Evolutionary conservation across 768 basidiomycete genomes (phyloP), one percentile per base, ranked within the genome.

Genomic region (Kwoniella dejecticola): DNA sequence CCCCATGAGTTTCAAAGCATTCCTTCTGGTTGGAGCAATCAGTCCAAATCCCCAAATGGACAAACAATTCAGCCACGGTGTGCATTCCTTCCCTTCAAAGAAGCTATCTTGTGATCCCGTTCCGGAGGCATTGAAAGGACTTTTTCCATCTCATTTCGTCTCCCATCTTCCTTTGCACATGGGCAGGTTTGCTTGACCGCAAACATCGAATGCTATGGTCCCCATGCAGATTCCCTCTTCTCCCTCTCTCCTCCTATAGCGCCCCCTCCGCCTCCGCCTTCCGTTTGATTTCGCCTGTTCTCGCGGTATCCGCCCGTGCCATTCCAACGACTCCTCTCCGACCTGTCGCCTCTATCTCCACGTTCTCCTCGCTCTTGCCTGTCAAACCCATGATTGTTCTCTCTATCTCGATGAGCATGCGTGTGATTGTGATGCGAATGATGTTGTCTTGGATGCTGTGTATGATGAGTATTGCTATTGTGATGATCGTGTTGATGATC

Each of bases 341-440:
- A 24, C 41, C 49, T 40, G 24, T 38, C 48, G 26, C 55, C 19
- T 36, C 50, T 23, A 3, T 45, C 33, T 15, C 57, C 44, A 41
- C 58, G 36, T 46, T 46, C 57, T 42, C 26, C 44, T 44, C 63
- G 11, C 15, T 54, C 27, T 49, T 27, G 10, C 42, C 62, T 45
- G 4, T 52, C 44, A 19, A 12, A 38, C 21, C 27, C 36, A 21
- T 49, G 46, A 46, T 36, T 36, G 33, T 36, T n/a, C n/a, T 23
- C 58, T 27, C 50, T 24, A 53, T 62, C 45, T 24, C 54, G 29
- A 47, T 50, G 40, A 45, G 46, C 48, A 60, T 64, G 57, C 10
- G 40, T 44, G 24, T 64, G 30, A n/a, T 54, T 45, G 24, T 64
- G 52, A 55, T 64, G 57, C 29, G 50, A 44, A 45, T 64, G 55